A percentile compares a stretch with the other conserved stretches of the same genome.
phyloP scores from a whole-genome alignment of 2,329 filamentous ascomycete genomes.

The Cytospora chrysosperma region DNA sequence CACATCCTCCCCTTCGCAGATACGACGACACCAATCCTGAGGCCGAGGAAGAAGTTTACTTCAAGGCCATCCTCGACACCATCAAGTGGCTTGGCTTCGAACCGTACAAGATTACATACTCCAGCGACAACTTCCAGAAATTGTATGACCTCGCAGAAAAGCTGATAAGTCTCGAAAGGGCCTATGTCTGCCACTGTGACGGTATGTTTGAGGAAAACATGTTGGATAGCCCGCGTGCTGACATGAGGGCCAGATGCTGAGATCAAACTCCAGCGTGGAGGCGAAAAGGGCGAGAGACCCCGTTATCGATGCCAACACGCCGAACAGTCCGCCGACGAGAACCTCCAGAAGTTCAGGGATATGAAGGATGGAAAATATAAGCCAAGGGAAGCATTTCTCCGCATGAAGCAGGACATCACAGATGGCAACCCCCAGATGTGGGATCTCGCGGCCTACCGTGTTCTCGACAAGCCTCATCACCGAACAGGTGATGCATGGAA shows the following conservation, averaged over 20 bases:
- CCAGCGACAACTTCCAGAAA: conserved; percentile 84
- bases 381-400: conserved; percentile 76
- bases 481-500: conserved; percentile 81
- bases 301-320: conserved; percentile 82
- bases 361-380: conserved; percentile 93
- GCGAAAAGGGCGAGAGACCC: conserved; percentile 64
- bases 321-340: conserved; percentile 70
- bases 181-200: conserved; percentile 86
- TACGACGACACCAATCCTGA: conserved; percentile 97
- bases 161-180: conserved; percentile 67
- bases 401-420: conserved; percentile 89
- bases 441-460: conserved; percentile 89
- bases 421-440: conserved; percentile 93
- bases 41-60: conserved; percentile 87
- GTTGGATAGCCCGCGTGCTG: not conserved
- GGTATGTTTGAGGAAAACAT: not conserved
- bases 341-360: conserved; percentile 77
- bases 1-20: conserved; percentile 58
- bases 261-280: conserved; percentile 84
- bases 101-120: conserved; percentile 77
- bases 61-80: conserved; percentile 84
- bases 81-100: conserved; percentile 83
- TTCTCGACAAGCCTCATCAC: conserved; percentile 69
- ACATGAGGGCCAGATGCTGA: conserved; percentile 55
- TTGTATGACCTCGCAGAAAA: conserved; percentile 88